These are phyloP conservation scores for Trichoderma sp. DNA, from an alignment of 2,329 filamentous ascomycete genomes.

Conservation along the genomic window DNA sequence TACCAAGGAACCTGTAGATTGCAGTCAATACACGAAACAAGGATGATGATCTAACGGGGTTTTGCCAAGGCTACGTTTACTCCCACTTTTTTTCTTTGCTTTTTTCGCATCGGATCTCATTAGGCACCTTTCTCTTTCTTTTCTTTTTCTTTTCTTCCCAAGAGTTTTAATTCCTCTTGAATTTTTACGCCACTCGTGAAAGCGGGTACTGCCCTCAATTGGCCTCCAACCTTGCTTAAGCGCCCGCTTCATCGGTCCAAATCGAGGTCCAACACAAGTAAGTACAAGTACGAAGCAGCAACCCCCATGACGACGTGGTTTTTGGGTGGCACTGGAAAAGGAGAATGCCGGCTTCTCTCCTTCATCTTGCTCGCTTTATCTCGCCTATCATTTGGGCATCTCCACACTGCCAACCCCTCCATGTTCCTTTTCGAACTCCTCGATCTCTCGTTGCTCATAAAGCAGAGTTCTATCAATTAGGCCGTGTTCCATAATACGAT, in stretches of 20 bases:
- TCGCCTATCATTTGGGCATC: slow-evolving; percentile 8
- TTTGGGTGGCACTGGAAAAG: neutral
- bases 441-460: neutral
- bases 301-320: neutral
- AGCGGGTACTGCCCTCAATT: slow-evolving; percentile 9
- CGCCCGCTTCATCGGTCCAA: slow-evolving; percentile 2
- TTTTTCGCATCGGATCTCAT: neutral
- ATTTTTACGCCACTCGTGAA: neutral
- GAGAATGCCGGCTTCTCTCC: neutral
- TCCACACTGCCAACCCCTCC: slow-evolving; percentile 9
- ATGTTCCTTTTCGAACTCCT: neutral
- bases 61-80: neutral
- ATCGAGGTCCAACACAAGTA: neutral
- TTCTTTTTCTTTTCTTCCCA: neutral
- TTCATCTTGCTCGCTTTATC: neutral
- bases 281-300: neutral
- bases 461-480: neutral
- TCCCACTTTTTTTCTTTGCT: neutral
- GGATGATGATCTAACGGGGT: neutral
- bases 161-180: neutral
- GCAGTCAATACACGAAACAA: neutral
- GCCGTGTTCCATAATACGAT: neutral
- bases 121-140: neutral
- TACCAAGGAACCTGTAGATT: neutral
- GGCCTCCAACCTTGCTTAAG: slow-evolving; percentile 6